Conservation (phyloP, 371 early-diverging fungal genomes). For the Mucor sp. region DNA sequence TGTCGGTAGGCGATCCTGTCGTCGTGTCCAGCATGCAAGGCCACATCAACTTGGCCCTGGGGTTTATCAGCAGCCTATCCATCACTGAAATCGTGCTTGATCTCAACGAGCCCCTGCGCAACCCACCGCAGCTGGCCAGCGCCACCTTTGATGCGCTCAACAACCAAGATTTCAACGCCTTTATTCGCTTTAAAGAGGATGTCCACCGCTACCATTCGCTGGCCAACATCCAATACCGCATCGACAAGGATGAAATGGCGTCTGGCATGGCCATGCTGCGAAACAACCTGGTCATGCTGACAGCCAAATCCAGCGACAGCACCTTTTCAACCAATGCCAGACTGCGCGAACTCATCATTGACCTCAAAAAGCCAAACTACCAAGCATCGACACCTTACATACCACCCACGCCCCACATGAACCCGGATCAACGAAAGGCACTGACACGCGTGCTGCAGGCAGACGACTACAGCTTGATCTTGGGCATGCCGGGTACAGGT, state of each 20-base stretch:
- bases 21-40: conserved; percentile 80
- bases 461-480: conserved; percentile 88
- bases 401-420: conserved; percentile 38
- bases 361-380: conserved; percentile 73
- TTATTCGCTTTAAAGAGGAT: conserved; percentile 6
- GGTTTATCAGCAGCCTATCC: conserved; percentile 64
- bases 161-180: conserved; percentile 45
- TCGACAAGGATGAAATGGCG: conserved; percentile 85
- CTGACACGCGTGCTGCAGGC: conserved; percentile 67
- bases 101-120: conserved; percentile 68
- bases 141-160: conserved; percentile 44
- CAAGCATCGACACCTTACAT: background rate
- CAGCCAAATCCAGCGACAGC: conserved; percentile 46
- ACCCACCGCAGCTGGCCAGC: conserved; percentile 49
- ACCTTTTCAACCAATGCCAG: conserved; percentile 41
- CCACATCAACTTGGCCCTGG: conserved; percentile 78
- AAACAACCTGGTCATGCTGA: conserved; percentile 75
- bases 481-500: conserved; percentile 99
- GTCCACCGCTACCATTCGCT: conserved; percentile 15
- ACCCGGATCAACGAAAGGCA: conserved; percentile 69
- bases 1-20: conserved; percentile 80
- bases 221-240: conserved; percentile 55
- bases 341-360: conserved; percentile 75
- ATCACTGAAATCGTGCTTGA: conserved; percentile 53
- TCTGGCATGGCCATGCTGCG: conserved; percentile 69